phyloP scores from a whole-genome alignment of 2,329 filamentous ascomycete genomes.

The Ceratocystis papillata region DNA sequence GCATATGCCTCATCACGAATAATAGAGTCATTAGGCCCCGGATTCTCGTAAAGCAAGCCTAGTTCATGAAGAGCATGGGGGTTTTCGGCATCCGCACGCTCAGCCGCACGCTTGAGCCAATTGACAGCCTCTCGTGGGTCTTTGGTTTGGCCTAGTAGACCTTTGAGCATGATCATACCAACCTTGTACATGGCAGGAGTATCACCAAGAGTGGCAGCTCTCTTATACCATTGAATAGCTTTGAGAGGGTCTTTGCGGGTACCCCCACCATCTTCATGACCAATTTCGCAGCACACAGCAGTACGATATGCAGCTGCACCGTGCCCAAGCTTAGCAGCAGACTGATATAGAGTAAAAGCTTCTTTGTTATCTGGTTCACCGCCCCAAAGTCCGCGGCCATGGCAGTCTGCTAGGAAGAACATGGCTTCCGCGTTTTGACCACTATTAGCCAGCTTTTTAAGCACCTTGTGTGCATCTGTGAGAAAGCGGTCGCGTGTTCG shows the following conservation, averaged over 20 bases:
- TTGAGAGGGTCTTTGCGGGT: constrained; percentile 85
- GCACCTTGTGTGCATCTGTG: constrained; percentile 73
- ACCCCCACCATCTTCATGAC: constrained; percentile 84
- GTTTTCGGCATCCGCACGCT: constrained; percentile 77
- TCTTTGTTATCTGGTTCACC: constrained; percentile 77
- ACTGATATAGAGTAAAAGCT: constrained; percentile 87
- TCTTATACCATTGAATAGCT: constrained; percentile 96
- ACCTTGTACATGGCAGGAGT: constrained; percentile 96
- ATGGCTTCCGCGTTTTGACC: constrained; percentile 72
- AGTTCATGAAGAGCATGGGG: constrained; percentile 92
- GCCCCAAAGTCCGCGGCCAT: constrained; percentile 71
- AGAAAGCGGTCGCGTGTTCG: constrained; percentile 76
- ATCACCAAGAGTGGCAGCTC: constrained; percentile 80
- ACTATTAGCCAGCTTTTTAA: constrained; percentile 68
- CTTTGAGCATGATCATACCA: constrained; percentile 90
- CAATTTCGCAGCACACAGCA: constrained; percentile 94
- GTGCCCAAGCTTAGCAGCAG: constrained; percentile 81
- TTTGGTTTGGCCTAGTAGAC: constrained; percentile 72
- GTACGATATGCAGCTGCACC: constrained; percentile 82
- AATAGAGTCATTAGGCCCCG: constrained; percentile 57
- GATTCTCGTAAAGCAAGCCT: constrained; percentile 53
- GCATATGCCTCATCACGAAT: constrained; percentile 75
- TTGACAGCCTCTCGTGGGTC: constrained; percentile 78
- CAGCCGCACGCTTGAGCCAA: constrained; percentile 88
- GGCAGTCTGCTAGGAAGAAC: constrained; percentile 85